Evolutionary conservation across 2,329 filamentous ascomycete species (phyloP).

Genomic region (Trichoderma harzianum): DNA sequence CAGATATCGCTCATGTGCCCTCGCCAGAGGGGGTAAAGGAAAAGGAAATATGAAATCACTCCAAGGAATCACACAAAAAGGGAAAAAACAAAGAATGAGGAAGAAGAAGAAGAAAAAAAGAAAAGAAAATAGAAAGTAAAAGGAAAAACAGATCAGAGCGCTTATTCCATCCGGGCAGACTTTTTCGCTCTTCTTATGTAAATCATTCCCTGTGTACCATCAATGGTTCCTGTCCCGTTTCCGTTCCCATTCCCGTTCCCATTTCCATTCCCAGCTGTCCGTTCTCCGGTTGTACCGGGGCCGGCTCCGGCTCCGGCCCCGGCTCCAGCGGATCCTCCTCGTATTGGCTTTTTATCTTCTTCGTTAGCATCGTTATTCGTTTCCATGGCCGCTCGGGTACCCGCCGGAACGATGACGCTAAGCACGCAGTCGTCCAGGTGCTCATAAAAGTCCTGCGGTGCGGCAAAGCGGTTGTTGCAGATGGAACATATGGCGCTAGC

Average conservation of each 20-base stretch:
- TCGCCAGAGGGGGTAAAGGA: neutral
- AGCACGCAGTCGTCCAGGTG: constrained; percentile 72
- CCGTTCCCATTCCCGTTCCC: neutral
- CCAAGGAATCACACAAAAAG: neutral
- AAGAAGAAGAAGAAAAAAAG: neutral
- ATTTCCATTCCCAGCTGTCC: neutral
- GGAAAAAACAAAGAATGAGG: neutral
- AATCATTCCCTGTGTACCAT: constrained; percentile 12
- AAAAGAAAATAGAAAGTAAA: neutral
- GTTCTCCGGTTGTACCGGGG: neutral
- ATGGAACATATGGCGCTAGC: constrained; percentile 86
- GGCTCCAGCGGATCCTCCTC: neutral
- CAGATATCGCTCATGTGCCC: neutral
- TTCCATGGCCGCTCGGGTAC: constrained; percentile 13
- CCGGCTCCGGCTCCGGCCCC: neutral
- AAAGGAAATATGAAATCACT: neutral
- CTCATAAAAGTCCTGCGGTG: constrained; percentile 95
- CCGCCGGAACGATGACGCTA: constrained; percentile 52
- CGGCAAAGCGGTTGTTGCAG: constrained; percentile 73
- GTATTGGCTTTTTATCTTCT: constrained; percentile 13
- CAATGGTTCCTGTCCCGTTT: neutral
- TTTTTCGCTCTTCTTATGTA: constrained; percentile 19
- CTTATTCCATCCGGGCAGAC: constrained; percentile 3
- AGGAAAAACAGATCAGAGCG: neutral
- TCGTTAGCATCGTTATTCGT: constrained; percentile 18